phyloP scores from a whole-genome alignment of 2,329 filamentous ascomycete species.

The Ophiostoma perfectum region DNA sequence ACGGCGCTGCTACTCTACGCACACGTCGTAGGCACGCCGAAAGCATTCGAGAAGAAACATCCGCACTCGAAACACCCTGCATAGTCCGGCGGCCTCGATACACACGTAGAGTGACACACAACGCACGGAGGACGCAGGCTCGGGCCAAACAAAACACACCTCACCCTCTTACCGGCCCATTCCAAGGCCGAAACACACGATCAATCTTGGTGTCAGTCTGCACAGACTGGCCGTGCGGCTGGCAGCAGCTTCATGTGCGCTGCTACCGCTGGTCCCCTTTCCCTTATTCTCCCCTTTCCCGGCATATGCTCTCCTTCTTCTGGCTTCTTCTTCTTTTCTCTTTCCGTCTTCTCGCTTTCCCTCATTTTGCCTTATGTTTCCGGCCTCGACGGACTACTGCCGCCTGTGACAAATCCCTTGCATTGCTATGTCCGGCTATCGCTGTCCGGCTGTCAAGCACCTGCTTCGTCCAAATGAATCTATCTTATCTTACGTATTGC shows the following conservation, averaged over 20 bases:
- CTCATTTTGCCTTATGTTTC: background rate
- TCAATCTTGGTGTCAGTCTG: constrained; percentile 21
- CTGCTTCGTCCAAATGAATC: no score
- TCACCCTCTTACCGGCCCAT: constrained; percentile 21
- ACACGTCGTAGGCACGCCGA: background rate
- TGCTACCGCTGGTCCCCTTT: background rate
- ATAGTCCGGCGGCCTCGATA: background rate
- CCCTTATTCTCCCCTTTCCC: background rate
- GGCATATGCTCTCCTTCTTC: background rate
- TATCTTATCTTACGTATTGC: no score
- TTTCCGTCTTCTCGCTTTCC: background rate
- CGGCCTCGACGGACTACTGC: background rate
- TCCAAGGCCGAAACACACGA: constrained; percentile 24
- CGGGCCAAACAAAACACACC: constrained; percentile 17
- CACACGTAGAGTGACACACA: background rate
- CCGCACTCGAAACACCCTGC: background rate
- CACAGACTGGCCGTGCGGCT: background rate
- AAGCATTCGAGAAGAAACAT: background rate
- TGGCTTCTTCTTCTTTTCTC: background rate
- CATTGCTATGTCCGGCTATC: background rate
- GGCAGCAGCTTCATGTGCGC: background rate
- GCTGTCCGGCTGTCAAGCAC: background rate
- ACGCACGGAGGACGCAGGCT: background rate
- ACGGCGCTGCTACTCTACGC: background rate
- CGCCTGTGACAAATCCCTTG: background rate